Evolutionary conservation across 2,329 filamentous ascomycete genomes (phyloP).

Genomic region (Fusarium beomiforme): DNA sequence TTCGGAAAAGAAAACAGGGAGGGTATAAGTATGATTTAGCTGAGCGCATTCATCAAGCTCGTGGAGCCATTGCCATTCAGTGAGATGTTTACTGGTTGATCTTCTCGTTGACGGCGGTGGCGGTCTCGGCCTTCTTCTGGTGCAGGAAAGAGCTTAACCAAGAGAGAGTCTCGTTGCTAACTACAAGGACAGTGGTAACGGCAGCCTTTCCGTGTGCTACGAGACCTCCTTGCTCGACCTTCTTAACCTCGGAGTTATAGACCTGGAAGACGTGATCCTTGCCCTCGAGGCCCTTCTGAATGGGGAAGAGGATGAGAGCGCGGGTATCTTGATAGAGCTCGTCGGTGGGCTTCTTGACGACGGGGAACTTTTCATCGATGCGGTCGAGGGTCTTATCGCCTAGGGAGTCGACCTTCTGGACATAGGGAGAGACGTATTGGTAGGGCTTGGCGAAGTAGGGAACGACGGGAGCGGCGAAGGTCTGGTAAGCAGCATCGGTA

Average conservation of each 20-base stretch:
- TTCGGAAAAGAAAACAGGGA: constrained; percentile 24
- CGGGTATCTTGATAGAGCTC: constrained; percentile 74
- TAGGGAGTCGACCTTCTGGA: constrained; percentile 81
- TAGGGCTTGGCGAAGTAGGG: constrained; percentile 79
- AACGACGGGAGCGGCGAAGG: constrained; percentile 79
- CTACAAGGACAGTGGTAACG: constrained; percentile 72
- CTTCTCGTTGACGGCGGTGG: constrained; percentile 65
- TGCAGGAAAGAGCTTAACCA: constrained; percentile 69
- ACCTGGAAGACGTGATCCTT: constrained; percentile 69
- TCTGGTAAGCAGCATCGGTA: constrained; percentile 78
- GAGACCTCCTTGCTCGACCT: constrained; percentile 69
- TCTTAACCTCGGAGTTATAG: constrained; percentile 69
- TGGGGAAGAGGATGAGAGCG: constrained; percentile 69
- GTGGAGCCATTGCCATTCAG: neutral
- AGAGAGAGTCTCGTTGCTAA: constrained; percentile 71
- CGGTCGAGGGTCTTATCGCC: constrained; percentile 76
- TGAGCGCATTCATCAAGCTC: constrained; percentile 21
- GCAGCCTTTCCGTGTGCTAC: constrained; percentile 77
- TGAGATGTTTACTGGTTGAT: constrained; percentile 52
- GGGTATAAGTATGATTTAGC: constrained; percentile 38
- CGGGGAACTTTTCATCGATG: constrained; percentile 76
- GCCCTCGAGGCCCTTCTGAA: constrained; percentile 69
- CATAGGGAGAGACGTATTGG: constrained; percentile 84
- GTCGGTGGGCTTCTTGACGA: constrained; percentile 78
- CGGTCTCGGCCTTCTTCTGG: constrained; percentile 69